phyloP scores from a whole-genome alignment of 495 filamentous ascomycete species.

The Letharia lupina region DNA sequence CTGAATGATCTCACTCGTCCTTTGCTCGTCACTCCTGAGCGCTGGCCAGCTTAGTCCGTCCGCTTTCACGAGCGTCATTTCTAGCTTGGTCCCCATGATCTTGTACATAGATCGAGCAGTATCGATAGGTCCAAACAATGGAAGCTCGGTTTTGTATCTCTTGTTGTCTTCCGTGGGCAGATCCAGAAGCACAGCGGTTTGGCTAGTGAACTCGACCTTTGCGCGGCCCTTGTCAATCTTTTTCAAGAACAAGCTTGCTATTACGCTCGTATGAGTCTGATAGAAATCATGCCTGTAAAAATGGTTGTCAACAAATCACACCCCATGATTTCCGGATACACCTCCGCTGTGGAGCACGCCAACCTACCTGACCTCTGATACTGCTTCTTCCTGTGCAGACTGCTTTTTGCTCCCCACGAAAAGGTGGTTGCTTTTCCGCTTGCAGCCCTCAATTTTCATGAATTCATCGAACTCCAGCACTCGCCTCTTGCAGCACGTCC shows the following conservation, averaged over 20 bases:
- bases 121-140: slow-evolving; percentile 70
- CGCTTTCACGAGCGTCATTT: slow-evolving; percentile 73
- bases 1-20: slow-evolving; percentile 74
- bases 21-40: slow-evolving; percentile 72
- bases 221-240: slow-evolving; percentile 83
- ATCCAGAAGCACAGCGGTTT: slow-evolving; percentile 57
- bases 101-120: slow-evolving; percentile 64
- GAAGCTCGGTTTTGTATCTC: slow-evolving; percentile 65
- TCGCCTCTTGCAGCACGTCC: slow-evolving; percentile 89
- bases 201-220: slow-evolving; percentile 54
- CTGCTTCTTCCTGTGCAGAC: slow-evolving; percentile 45
- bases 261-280: slow-evolving; percentile 77
- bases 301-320: slow-evolving; percentile 2
- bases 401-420: slow-evolving; percentile 77
- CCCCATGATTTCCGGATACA: background rate
- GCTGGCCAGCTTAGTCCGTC: slow-evolving; percentile 83
- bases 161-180: slow-evolving; percentile 79
- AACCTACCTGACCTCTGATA: slow-evolving; percentile 62
- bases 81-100: slow-evolving; percentile 91
- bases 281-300: slow-evolving; percentile 76
- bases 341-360: background rate
- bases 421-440: slow-evolving; percentile 69
- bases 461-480: slow-evolving; percentile 98
- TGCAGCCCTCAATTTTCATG: slow-evolving; percentile 87
- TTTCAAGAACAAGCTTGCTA: slow-evolving; percentile 90